phyloP scores from a whole-genome alignment of 2,329 filamentous ascomycete genomes.

The Colletotrichum acutatum region DNA sequence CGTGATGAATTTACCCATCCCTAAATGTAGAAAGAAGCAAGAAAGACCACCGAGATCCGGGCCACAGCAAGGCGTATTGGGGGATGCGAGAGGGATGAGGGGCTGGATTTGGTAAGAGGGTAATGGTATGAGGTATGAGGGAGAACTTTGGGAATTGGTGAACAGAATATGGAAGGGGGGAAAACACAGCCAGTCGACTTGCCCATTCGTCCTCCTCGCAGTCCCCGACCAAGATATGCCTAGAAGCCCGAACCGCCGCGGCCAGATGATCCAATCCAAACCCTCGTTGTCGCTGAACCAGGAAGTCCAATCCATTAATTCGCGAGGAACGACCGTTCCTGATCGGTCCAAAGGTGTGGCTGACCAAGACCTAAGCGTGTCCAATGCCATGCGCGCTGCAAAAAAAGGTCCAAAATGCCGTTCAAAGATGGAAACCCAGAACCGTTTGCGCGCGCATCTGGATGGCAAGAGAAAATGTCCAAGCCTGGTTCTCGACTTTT shows the following conservation, averaged over 20 bases:
- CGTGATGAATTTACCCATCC: constrained; percentile 48
- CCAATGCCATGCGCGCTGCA: constrained; percentile 36
- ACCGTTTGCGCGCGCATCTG: constrained; percentile 32
- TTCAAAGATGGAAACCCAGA: constrained; percentile 27
- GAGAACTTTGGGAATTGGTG: constrained; percentile 24
- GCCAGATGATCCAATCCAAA: constrained; percentile 32
- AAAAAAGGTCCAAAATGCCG: constrained; percentile 34
- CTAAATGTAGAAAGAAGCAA: constrained; percentile 44
- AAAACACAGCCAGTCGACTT: constrained; percentile 31
- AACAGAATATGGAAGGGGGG: constrained; percentile 21
- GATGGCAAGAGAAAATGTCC: constrained; percentile 28
- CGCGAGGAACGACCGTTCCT: constrained; percentile 21
- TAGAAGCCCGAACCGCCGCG: constrained; percentile 20
- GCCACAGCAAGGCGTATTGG: constrained; percentile 36
- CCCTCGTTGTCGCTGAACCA: constrained; percentile 28
- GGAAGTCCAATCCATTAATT: constrained; percentile 26
- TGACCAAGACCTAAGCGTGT: constrained; percentile 32
- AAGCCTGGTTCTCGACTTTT: constrained; percentile 35
- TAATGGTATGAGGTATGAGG: not conserved
- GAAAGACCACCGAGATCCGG: constrained; percentile 34
- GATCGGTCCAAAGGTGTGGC: constrained; percentile 24
- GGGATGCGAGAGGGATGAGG: constrained; percentile 32
- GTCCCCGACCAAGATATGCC: constrained; percentile 1
- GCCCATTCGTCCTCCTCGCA: constrained; percentile 11
- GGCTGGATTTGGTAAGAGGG: not conserved